A percentile compares a stretch with the other conserved stretches of the same genome.
Conservation (phyloP, 2,329 filamentous ascomycete genomes). For the Trichoderma koningii region DNA sequence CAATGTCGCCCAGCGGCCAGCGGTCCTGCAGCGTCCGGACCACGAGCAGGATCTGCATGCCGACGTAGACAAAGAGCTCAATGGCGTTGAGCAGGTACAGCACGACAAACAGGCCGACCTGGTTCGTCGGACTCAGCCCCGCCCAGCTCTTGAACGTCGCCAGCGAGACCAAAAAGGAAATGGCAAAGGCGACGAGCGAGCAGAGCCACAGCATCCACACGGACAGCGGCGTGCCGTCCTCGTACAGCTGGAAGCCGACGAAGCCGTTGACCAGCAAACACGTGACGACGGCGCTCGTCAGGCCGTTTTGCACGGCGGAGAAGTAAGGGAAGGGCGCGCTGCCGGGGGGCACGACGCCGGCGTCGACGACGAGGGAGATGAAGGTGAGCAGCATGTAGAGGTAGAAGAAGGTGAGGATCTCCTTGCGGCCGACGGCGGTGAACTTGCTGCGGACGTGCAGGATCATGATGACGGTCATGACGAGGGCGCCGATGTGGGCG, state of each 20-base stretch:
- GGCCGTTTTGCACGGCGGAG: conserved; percentile 79
- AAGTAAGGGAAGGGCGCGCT: conserved; percentile 87
- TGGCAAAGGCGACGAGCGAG: conserved; percentile 78
- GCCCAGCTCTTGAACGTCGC: conserved; percentile 93
- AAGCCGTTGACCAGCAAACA: conserved; percentile 96
- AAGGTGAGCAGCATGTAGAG: conserved; percentile 90
- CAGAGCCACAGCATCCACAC: conserved; percentile 87
- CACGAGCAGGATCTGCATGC: conserved; percentile 86
- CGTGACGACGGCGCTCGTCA: conserved; percentile 82
- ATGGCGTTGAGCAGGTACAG: conserved; percentile 89
- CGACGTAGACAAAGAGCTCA: conserved; percentile 80
- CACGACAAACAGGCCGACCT: conserved; percentile 85
- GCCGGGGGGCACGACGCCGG: conserved; percentile 85
- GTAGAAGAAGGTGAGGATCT: conserved; percentile 92
- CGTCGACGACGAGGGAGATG: conserved; percentile 85
- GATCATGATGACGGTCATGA: conserved; percentile 97
- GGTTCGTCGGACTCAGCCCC: conserved; percentile 81
- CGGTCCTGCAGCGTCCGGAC: conserved; percentile 88
- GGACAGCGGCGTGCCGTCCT: conserved; percentile 90
- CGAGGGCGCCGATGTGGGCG: conserved; percentile 85
- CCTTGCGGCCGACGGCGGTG: conserved; percentile 81
- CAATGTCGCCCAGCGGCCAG: conserved; percentile 91
- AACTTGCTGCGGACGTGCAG: conserved; percentile 97
- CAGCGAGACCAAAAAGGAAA: conserved; percentile 84
- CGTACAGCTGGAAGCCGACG: conserved; percentile 96